Conservation (phyloP, 2,329 filamentous ascomycete species). For the Botrytis fragariae region DNA sequence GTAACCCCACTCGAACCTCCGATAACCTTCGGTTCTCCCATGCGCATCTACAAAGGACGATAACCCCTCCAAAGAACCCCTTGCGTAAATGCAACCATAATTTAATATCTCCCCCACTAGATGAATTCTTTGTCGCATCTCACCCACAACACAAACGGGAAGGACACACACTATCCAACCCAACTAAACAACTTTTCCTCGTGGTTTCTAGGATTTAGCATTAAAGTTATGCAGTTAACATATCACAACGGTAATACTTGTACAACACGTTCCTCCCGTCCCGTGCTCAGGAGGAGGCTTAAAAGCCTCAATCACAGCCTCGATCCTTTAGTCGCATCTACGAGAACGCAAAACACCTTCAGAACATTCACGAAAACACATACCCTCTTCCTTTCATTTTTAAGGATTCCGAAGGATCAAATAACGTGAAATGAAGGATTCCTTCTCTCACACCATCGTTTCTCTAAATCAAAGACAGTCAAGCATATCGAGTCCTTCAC, state of each 20-base stretch:
- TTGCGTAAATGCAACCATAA: conserved; percentile 16
- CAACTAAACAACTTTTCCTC: conserved; percentile 15
- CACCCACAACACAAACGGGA: conserved; percentile 17
- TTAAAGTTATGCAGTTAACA: conserved; percentile 12
- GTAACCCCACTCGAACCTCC: not conserved
- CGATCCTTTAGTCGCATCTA: conserved; percentile 8
- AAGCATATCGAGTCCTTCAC: conserved; percentile 1
- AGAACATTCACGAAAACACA: conserved; percentile 14
- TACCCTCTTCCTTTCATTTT: not conserved
- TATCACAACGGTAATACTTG: conserved; percentile 14
- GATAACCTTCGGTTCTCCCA: not conserved
- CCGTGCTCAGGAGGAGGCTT: conserved; percentile 15
- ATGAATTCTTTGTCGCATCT: not conserved
- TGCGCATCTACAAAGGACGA: conserved; percentile 14
- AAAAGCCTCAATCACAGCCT: conserved; percentile 8
- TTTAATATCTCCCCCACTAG: not conserved
- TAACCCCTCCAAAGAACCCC: not conserved
- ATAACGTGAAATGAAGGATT: conserved; percentile 1
- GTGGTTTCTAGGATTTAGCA: conserved; percentile 17
- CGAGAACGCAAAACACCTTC: conserved; percentile 5
- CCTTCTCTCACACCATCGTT: not conserved
- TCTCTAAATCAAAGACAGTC: not conserved
- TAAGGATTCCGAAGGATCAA: conserved; percentile 10
- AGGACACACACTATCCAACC: conserved; percentile 13
- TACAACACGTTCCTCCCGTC: conserved; percentile 16